phyloP scores from a whole-genome alignment of 768 basidiomycete species.

The Auriculariales sp. region DNA sequence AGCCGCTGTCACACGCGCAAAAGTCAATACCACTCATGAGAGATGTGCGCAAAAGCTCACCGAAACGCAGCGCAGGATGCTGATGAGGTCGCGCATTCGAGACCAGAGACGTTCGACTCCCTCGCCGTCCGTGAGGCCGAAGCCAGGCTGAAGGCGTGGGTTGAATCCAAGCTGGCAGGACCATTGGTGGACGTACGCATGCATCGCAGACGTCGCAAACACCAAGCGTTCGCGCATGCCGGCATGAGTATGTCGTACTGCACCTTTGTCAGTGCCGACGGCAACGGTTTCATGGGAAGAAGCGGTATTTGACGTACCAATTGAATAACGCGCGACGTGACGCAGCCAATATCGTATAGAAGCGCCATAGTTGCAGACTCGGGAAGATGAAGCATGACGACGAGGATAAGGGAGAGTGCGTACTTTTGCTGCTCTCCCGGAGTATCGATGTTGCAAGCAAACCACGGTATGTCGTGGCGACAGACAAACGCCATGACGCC shows the following conservation, averaged over 20 bases:
- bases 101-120: neutral
- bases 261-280: neutral
- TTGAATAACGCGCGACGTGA: neutral
- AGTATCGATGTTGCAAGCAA: conserved; percentile 3
- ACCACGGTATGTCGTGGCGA: conserved; percentile 1
- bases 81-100: neutral
- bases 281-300: neutral
- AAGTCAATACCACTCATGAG: neutral
- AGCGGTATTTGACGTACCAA: neutral
- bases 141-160: neutral
- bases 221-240: neutral
- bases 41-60: neutral
- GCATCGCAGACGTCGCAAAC: neutral
- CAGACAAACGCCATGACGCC: conserved; percentile 2
- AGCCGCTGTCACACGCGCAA: neutral
- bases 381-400: neutral
- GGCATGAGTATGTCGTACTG: neutral
- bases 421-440: conserved; percentile 1
- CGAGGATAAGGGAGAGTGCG: neutral
- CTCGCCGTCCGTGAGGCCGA: neutral
- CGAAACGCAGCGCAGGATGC: neutral
- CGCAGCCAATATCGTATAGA: neutral
- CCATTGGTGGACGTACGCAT: conserved; percentile 1
- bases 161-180: neutral
- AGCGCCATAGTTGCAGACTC: neutral